Base-by-base conservation (phyloP, 768 basidiomycete genomes). In the Termitomyces sp. region DNA sequence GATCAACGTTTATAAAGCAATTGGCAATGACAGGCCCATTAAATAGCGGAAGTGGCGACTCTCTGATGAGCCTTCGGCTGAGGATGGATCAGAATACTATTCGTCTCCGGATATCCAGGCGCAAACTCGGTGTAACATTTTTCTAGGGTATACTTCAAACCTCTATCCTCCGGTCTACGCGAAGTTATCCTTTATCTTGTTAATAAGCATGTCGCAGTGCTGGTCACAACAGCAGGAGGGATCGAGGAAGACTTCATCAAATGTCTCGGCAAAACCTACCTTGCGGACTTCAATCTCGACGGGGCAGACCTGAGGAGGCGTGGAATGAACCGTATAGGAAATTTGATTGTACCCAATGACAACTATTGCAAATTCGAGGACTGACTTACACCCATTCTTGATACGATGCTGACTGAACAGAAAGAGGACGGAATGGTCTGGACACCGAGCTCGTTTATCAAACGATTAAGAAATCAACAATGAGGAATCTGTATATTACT, bases 321-420 rank as follows among this genome's bases (percentile, higher is more conserved):
- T 57, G 97, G 97, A n/a, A 84, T 99, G 81, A 99, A 99, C 64
- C 84, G 97, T 35, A 93, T 98, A 58, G 97, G 97, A 34, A 99
- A 99, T 65, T 82, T 99, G 42, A 74, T 99, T 55, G 84, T 99
- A 2, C 97, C 97, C 3, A 99, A 99, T 66, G 93, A 97, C 64
- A 98, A 98, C 67, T 99, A 99, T 71, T 98, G 97, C 84, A 88
- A 90, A 65, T 99, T 98, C 62, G 97, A 99, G 72, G 96, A 98
- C 68, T 99, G 97, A 97, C 81, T 98, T n/a, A 85, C 84, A 19
- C 97, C 97, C 2, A 90, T 98, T 54, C 80, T 99, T 41, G 88
- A 98, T 65, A 66, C 75, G 30, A 92, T 99, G 92, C 80, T 98
- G 30, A 80, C 74, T 11, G 97, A 99, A 66, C 97, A 99, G 72